Evolutionary conservation across 2,329 filamentous ascomycete genomes (phyloP), one percentile per base, ranked within the genome.

Genomic region (Aureobasidium sp.): DNA sequence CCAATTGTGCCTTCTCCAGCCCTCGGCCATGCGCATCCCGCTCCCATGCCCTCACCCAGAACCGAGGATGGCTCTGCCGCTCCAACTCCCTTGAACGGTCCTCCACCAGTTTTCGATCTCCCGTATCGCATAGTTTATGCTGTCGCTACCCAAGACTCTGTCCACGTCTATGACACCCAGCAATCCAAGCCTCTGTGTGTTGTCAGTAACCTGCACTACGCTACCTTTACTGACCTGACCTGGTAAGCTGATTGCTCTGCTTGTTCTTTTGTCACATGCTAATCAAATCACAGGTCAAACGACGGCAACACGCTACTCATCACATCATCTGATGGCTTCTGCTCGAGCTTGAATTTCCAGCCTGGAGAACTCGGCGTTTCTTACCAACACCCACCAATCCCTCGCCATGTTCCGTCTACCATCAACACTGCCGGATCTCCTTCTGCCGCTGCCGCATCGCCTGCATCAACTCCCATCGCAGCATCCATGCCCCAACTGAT

Each of bases 261-360:
- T 9, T 3, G 27, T 62, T 42, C 25, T 21, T 17, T 27, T 37
- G 53, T 40, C 29, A 63, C 49, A 33, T 61, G 49, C 64, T 70
- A 61, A 72, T 66, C 6, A 25, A 27, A 57, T 62, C 35, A 67
- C 64, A 89, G 87, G 87, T 88, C 88, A 1, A 85, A 80, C 64
- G 88, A 92, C 72, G 88, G 88, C 13, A 79, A 84, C 43, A 91
- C 87, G 1, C 78, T 99, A 23, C 80, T 99, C 53, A 95, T 99
- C 77, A 94, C 91, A n/a, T 99, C 94, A 0, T 96, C 94, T 0
- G 94, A 99, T 73, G 94, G 94, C 0, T 99, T 97, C 77, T 99
- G 94, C 73, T 99, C 94, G 0, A 88, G 89, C 0, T 78, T 99
- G 6, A 88, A 91, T 0, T 99, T 99, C 70, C 75, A 83, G 1